Conservation (phyloP, 1,284 basidiomycete species). For the Ustilago cynodontis region DNA sequence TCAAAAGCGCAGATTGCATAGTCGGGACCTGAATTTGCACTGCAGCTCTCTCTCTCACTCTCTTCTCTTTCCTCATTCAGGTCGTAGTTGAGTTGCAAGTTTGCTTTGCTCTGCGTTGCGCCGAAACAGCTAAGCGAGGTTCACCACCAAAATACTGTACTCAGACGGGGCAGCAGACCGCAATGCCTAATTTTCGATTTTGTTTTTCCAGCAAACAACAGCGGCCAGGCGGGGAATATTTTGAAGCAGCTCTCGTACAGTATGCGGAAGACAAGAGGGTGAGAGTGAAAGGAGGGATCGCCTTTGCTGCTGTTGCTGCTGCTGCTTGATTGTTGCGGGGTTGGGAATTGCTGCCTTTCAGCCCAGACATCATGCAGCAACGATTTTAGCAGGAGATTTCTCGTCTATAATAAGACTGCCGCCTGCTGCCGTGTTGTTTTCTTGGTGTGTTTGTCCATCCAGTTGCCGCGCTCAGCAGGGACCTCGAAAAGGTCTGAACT, state of each 20-base stretch:
- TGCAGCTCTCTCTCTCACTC: neutral
- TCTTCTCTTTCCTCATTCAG: neutral
- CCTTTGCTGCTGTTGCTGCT: constrained; percentile 9
- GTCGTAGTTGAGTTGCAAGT: neutral
- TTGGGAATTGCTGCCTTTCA: constrained; percentile 10
- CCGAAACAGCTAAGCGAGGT: constrained; percentile 13
- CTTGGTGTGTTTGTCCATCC: constrained; percentile 1
- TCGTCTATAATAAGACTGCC: neutral
- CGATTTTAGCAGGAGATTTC: constrained; percentile 1
- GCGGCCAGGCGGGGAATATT: constrained; percentile 8
- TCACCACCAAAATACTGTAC: neutral
- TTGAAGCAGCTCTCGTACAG: neutral
- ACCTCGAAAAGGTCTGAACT: neutral
- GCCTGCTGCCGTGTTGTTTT: neutral
- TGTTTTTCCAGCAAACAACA: constrained; percentile 1
- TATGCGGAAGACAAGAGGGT: constrained; percentile 1
- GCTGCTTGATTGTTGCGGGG: constrained; percentile 6
- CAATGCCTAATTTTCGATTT: neutral
- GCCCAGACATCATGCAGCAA: constrained; percentile 8
- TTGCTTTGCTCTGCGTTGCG: neutral
- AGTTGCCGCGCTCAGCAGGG: constrained; percentile 1
- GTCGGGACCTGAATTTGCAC: constrained; percentile 23
- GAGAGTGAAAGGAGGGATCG: neutral
- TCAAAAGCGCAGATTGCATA: constrained; percentile 5
- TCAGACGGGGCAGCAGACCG: neutral